A percentile compares a stretch with the other conserved stretches of the same genome.
These are phyloP conservation scores for Hypoxylon cercidicola DNA, from an alignment of 495 filamentous ascomycete species.

Conservation along the genomic window DNA sequence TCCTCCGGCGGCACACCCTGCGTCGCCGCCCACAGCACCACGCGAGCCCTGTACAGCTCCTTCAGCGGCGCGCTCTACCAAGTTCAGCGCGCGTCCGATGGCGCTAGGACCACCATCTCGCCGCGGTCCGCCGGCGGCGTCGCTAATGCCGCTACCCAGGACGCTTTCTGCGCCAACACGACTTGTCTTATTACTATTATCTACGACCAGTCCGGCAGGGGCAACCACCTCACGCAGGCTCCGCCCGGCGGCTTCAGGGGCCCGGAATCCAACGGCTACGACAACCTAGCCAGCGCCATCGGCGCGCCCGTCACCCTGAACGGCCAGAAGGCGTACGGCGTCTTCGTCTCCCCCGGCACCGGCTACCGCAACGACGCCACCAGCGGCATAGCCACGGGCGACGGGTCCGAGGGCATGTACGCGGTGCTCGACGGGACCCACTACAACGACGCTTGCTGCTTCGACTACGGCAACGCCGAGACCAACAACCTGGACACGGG, in stretches of 20 bases:
- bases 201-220: conserved; percentile 68
- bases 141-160: conserved; percentile 66
- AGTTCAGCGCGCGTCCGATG: conserved; percentile 62
- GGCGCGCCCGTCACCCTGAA: conserved; percentile 68
- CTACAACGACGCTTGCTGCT: conserved; percentile 68
- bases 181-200: conserved; percentile 69
- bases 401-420: conserved; percentile 67
- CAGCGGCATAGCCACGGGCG: conserved; percentile 62
- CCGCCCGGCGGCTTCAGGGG: conserved; percentile 63
- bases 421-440: conserved; percentile 69
- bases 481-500: conserved; percentile 63
- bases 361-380: conserved; percentile 65
- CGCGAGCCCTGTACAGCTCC: conserved; percentile 65
- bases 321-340: conserved; percentile 67
- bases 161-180: conserved; percentile 65
- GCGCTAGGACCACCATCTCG: conserved; percentile 55
- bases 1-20: conserved; percentile 56
- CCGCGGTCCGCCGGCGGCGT: conserved; percentile 62
- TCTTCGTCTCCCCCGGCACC: conserved; percentile 65
- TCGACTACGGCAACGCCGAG: conserved; percentile 71
- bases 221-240: conserved; percentile 67
- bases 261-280: conserved; percentile 63
- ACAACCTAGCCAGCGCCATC: conserved; percentile 64
- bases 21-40: conserved; percentile 68
- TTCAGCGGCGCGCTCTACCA: conserved; percentile 66